Conservation (phyloP, 1,284 basidiomycete species). For the Cutaneotrichosporon cavernicola region DNA sequence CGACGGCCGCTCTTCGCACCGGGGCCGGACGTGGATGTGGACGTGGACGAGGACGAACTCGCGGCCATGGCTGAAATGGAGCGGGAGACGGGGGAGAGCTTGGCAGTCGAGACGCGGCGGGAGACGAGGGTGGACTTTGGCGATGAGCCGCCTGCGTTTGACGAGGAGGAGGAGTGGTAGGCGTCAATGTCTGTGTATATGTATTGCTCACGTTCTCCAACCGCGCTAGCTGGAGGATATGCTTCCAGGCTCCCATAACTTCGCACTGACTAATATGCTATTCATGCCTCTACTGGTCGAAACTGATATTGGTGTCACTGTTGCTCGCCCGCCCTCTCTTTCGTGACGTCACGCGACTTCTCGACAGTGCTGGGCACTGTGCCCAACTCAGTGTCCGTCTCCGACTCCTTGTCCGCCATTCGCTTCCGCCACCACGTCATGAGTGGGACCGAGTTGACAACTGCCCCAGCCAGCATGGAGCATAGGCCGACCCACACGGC, state of each 20-base stretch:
- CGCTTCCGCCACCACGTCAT: conserved; percentile 10
- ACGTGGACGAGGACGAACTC: conserved; percentile 53
- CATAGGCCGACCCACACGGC: conserved; percentile 10
- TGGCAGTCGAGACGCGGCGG: neutral
- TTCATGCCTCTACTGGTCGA: neutral
- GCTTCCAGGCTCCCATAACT: too few species aligned
- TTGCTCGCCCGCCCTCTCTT: neutral
- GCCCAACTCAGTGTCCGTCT: conserved; percentile 6
- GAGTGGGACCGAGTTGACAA: conserved; percentile 5
- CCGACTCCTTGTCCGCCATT: neutral
- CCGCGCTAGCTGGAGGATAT: too few species aligned
- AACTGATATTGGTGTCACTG: neutral
- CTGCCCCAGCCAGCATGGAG: neutral
- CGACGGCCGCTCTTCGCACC: conserved; percentile 45
- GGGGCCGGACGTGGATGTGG: conserved; percentile 13
- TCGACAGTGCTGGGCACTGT: neutral
- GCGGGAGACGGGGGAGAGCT: conserved; percentile 31
- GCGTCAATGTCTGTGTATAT: neutral
- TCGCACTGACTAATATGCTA: neutral
- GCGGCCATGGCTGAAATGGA: conserved; percentile 67
- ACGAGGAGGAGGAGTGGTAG: conserved; percentile 39
- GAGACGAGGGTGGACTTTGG: conserved; percentile 9
- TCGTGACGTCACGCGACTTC: neutral
- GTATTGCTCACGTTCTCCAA: neutral
- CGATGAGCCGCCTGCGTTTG: conserved; percentile 14